Conservation (phyloP, 2,329 filamentous ascomycete genomes). For the Paraconiothyrium sp. region DNA sequence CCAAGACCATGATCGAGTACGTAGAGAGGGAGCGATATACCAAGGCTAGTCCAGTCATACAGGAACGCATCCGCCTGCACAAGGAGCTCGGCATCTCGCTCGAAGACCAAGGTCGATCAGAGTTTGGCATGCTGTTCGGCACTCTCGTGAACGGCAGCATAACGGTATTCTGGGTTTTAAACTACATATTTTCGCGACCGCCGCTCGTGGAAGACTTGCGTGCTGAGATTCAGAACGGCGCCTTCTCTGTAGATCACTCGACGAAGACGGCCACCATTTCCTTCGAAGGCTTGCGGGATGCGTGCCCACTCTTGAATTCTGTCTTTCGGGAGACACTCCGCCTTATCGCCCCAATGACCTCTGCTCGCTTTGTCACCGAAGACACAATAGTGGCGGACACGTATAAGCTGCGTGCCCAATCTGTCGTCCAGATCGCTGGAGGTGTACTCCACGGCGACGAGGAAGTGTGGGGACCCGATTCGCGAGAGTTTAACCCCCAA, state of each 20-base stretch:
- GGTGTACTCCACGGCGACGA: constrained; percentile 55
- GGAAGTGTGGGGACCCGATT: constrained; percentile 58
- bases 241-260: constrained; percentile 7
- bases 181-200: constrained; percentile 55
- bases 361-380: constrained; percentile 53
- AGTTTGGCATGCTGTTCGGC: constrained; percentile 43
- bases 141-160: constrained; percentile 56
- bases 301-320: constrained; percentile 56
- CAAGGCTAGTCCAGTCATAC: constrained; percentile 34
- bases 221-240: constrained; percentile 45
- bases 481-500: constrained; percentile 52
- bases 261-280: constrained; percentile 42
- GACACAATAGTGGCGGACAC: constrained; percentile 55
- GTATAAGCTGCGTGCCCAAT: constrained; percentile 56
- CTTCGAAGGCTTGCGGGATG: constrained; percentile 48
- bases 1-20: constrained; percentile 40
- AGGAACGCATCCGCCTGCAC: constrained; percentile 33
- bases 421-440: constrained; percentile 57
- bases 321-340: constrained; percentile 37
- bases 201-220: constrained; percentile 52
- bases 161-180: constrained; percentile 58
- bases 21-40: constrained; percentile 32
- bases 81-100: constrained; percentile 24
- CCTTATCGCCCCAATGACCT: constrained; percentile 50
- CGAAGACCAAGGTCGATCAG: constrained; percentile 30